Evolutionary conservation across 768 basidiomycete species (phyloP), one percentile per base, ranked within the genome.

Genomic region (Gloeopeniophorella convolvens): DNA sequence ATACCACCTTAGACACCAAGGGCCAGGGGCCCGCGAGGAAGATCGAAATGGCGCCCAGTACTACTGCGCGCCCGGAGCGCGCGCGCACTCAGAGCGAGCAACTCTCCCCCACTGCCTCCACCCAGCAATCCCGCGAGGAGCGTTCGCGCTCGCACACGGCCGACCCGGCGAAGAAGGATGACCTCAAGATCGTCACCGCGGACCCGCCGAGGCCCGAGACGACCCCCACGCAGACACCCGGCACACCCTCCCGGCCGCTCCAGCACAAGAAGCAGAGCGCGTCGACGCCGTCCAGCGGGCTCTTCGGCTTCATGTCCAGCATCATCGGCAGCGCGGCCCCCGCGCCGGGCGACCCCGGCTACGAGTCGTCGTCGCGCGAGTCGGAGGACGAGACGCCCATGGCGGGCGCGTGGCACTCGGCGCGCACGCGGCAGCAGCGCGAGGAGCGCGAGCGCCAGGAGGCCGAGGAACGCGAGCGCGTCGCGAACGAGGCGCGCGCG

Each of bases 161-260:
- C 34, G 51, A 53, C 28, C 54, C 44, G 10, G 37, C 48, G 35
- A 55, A 51, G 51, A 55, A 55, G 42, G 54, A 55, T 26, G 50
- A 52, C n/a, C 50, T 55, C 4, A 27, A 43, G 34, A 43, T 47
- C 31, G 24, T 37, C 49, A 47, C 54, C 15, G 31, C 43, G 16
- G 30, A 35, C 18, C 34, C 18, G 5, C 40, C 41, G 20, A 52
- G 39, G 16, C 50, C 26, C 10, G 31, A 40, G 3, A 51, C 36
- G 18, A 36, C 39, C 1, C 43, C 43, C n/a, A 50, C 34, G 13
- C 37, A 42, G 0, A 44, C 43, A 6, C 42, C 45, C 9, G 34
- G 30, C 13, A 18, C 46, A 7, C 4, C 40, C 16, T n/a, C 49
- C n/a, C 39, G 21, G 4, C 6, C 51, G n/a, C 7, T 20, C 18